Conservation (phyloP, 768 basidiomycete species). For the Hypholoma fasciculare region DNA sequence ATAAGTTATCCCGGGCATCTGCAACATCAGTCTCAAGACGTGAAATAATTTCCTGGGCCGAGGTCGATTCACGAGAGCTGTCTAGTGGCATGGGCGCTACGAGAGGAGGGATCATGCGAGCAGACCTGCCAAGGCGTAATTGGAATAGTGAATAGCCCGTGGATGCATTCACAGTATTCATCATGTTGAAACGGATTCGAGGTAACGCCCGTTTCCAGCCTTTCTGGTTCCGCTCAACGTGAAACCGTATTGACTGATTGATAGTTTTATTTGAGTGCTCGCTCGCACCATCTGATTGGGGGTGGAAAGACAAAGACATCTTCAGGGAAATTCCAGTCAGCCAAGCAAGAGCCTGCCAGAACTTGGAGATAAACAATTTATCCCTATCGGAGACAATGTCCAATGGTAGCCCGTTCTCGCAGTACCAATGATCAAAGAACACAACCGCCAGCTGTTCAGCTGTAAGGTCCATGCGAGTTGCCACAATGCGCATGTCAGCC, state of each 20-base stretch:
- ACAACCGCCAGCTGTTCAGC: conserved; percentile 22
- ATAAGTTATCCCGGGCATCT: conserved; percentile 26
- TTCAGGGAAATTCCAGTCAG: neutral
- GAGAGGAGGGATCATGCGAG: conserved; percentile 11
- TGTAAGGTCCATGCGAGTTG: conserved; percentile 11
- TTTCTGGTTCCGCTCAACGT: conserved; percentile 28
- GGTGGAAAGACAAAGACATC: conserved; percentile 29
- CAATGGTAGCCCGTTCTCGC: conserved; percentile 29
- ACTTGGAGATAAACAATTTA: conserved; percentile 27
- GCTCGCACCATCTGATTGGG: conserved; percentile 33
- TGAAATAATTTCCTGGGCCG: conserved; percentile 2
- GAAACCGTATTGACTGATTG: conserved; percentile 25
- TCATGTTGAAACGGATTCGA: conserved; percentile 28
- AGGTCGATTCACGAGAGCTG: too few species aligned
- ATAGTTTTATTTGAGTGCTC: conserved; percentile 33
- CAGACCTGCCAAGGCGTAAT: conserved; percentile 21
- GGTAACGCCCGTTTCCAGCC: conserved; percentile 30
- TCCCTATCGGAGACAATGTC: conserved; percentile 32
- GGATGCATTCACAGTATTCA: conserved; percentile 28
- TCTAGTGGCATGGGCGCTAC: too few species aligned
- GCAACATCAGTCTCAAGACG: neutral
- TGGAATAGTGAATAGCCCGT: conserved; percentile 34
- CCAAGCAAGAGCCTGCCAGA: conserved; percentile 18
- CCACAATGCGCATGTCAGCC: conserved; percentile 1
- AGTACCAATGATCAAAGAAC: conserved; percentile 28